Conservation (phyloP, 805 yeast genomes). For the Diddensiella santjacobensis region DNA sequence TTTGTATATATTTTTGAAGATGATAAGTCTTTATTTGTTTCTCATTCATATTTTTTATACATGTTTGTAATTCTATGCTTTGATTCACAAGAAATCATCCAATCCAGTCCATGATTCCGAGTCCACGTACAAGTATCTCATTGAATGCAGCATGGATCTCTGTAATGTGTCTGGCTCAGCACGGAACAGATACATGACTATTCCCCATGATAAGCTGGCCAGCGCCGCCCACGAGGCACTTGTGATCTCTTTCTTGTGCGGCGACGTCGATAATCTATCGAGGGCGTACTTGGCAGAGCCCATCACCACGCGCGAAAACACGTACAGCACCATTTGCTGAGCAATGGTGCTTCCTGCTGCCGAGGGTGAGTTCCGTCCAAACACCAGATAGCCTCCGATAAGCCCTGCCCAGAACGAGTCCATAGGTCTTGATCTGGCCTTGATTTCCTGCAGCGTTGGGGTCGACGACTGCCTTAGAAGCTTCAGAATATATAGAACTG, state of each 20-base stretch:
- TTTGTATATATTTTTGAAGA: background rate
- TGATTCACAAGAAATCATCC: constrained; percentile 20
- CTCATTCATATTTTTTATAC: background rate
- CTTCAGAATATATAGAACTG: constrained; percentile 30
- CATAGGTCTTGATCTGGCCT: constrained; percentile 16
- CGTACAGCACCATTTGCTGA: constrained; percentile 72
- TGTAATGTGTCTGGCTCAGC: constrained; percentile 61
- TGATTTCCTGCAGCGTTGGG: constrained; percentile 16
- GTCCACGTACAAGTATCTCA: constrained; percentile 70
- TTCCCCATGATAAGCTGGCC: constrained; percentile 67
- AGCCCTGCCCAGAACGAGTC: constrained; percentile 36
- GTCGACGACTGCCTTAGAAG: constrained; percentile 14
- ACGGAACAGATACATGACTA: constrained; percentile 67
- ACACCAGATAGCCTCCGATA: constrained; percentile 40
- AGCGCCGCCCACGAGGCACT: constrained; percentile 52
- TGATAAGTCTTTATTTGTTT: background rate
- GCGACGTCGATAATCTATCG: constrained; percentile 14
- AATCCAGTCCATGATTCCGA: constrained; percentile 43
- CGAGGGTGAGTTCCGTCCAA: constrained; percentile 33
- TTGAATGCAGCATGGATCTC: constrained; percentile 58
- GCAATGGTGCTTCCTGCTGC: constrained; percentile 43
- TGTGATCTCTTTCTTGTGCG: constrained; percentile 16
- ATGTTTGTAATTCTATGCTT: background rate
- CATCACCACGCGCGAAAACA: constrained; percentile 62
- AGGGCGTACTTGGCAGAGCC: constrained; percentile 53